Evolutionary conservation across 768 basidiomycete genomes (phyloP).

Genomic region (Panaeolus cyanescens): DNA sequence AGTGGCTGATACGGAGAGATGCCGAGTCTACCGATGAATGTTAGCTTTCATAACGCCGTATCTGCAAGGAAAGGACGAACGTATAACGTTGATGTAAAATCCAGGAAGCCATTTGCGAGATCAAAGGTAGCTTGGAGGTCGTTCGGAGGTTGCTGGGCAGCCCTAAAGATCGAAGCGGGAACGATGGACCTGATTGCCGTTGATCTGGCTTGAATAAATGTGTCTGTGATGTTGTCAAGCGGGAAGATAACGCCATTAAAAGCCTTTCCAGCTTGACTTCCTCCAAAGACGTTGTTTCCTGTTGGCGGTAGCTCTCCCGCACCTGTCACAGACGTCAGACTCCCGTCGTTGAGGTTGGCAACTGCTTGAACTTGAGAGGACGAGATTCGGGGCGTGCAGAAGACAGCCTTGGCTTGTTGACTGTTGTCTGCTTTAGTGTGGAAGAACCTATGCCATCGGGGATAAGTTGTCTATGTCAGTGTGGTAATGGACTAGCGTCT

Average conservation of each 20-base stretch:
- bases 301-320: conserved; percentile 25
- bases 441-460: conserved; percentile 39
- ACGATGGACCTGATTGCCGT: conserved; percentile 51
- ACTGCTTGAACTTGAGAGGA: conserved; percentile 43
- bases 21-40: too few relatives aligned
- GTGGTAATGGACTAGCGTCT: conserved; percentile 3
- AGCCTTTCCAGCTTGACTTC: conserved; percentile 42
- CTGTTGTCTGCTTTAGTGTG: conserved; percentile 29
- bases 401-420: conserved; percentile 49
- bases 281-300: conserved; percentile 48
- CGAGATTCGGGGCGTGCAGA: conserved; percentile 56
- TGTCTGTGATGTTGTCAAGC: conserved; percentile 29
- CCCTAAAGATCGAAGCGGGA: conserved; percentile 60
- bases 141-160: conserved; percentile 41
- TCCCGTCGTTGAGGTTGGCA: conserved; percentile 44
- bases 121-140: conserved; percentile 51
- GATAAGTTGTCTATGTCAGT: neutral
- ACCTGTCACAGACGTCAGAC: conserved; percentile 38
- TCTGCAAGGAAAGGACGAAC: conserved; percentile 44
- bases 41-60: too few relatives aligned
- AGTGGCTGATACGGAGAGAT: conserved; percentile 59
- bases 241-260: conserved; percentile 63
- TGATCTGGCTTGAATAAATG: conserved; percentile 55
- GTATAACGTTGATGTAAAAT: conserved; percentile 52
- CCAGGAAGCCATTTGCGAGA: conserved; percentile 49